Base-by-base conservation (phyloP, 176 grass and related monocot species). In the Avena sativa region DNA sequence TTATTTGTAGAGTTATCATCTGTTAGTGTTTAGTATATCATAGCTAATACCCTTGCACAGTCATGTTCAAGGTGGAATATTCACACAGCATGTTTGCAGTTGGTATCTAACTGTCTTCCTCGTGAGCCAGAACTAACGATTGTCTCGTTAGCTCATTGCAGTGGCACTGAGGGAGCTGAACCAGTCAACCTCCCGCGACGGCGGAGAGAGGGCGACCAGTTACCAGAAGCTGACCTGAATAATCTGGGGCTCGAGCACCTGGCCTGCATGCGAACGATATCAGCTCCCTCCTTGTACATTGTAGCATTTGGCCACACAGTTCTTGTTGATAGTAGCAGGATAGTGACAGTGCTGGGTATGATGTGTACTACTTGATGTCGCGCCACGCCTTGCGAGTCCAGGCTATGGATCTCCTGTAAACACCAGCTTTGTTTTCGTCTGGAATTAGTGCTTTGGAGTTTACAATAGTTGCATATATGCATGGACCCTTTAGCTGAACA, bases 111-210 rank as follows among this genome's bases (percentile, higher is more conserved):
- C 46, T 17, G 16, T 11, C 8, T 50, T 12, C 48, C 1, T 48
- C 23, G 61, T 55, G 6, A 51, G 2, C 56, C 5, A n/a, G 8
- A 58, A 34, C 53, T 85, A 48, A 85, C 3, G 20, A 30, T 8
- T 58, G 5, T 40, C 10, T 50, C 4, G 2, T 80, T 57, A 86
- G 83, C 86, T 88, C 65, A 71, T 86, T 67, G 57, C 90, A 86
- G 82, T 55, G 55, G 90, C 86, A 68, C 55, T 79, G 62, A 88
- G 47, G 55, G 90, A 85, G 11, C 8, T 86, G 62, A 88, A 86
- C 64, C 88, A 77, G 43, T 52, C 19, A 63, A 78, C 30, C 52
- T 46, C n/a, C 43, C 30, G 52, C 19, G 26, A 78, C 71, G 69
- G 72, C 30, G 40, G 52, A 76, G 79, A 74, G 52, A 76, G 79